Percentiles rank a stretch among this genome's conserved stretches.
phyloP scores from a whole-genome alignment of 345 rosid species.

The Gossypium mustelinum region DNA sequence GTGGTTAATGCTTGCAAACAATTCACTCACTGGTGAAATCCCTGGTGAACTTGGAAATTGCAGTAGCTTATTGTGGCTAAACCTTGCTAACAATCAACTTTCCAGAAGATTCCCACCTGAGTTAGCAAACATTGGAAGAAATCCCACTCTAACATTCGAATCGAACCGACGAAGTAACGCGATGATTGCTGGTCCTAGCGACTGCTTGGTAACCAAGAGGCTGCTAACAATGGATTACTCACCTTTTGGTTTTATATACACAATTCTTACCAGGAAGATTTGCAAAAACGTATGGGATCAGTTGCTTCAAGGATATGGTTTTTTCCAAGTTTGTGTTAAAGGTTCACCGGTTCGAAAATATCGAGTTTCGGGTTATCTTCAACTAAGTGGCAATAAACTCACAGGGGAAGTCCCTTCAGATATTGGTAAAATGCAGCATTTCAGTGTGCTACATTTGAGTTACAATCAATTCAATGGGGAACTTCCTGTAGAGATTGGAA shows the following conservation, averaged over 20 bases:
- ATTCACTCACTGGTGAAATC: constrained; percentile 55
- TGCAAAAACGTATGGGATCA: constrained; percentile 70
- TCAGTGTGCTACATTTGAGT: constrained; percentile 66
- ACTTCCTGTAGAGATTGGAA: constrained; percentile 54
- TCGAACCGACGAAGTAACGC: constrained; percentile 34
- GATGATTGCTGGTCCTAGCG: constrained; percentile 53
- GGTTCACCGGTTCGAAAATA: constrained; percentile 30
- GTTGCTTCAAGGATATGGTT: constrained; percentile 61
- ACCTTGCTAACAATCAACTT: constrained; percentile 67
- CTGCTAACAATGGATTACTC: constrained; percentile 87
- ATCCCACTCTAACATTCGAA: constrained; percentile 49
- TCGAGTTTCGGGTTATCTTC: constrained; percentile 66
- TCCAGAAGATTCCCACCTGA: constrained; percentile 58
- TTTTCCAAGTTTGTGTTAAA: constrained; percentile 49
- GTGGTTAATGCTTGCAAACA: constrained; percentile 91
- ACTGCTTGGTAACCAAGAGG: constrained; percentile 70
- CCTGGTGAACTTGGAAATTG: constrained; percentile 74
- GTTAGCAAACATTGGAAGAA: constrained; percentile 50
- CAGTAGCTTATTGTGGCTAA: constrained; percentile 74
- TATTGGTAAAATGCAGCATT: constrained; percentile 52
- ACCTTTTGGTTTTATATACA: constrained; percentile 67
- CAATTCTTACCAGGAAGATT: constrained; percentile 52
- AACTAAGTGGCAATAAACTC: constrained; percentile 61
- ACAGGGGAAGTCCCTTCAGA: constrained; percentile 58
- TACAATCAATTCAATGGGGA: constrained; percentile 46